Evolutionary conservation across 2,329 filamentous ascomycete species (phyloP).

Genomic region (Fusarium nodosum): DNA sequence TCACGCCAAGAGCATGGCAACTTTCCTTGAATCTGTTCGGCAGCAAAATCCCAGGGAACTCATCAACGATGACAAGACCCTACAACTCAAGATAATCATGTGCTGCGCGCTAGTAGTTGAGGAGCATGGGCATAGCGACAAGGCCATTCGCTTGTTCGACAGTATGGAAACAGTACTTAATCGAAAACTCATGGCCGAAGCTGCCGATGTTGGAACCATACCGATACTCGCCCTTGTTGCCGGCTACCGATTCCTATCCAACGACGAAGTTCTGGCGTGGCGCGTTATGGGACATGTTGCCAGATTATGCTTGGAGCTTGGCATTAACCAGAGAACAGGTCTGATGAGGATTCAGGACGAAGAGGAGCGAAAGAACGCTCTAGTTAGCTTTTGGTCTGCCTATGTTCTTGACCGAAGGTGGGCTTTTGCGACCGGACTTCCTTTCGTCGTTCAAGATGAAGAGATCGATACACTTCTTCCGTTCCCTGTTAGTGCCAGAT

Average conservation of each 20-base stretch:
- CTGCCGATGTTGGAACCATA: conserved; percentile 62
- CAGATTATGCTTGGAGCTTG: conserved; percentile 83
- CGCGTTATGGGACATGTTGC: conserved; percentile 86
- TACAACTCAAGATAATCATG: conserved; percentile 85
- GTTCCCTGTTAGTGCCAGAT: conserved; percentile 73
- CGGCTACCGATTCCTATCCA: conserved; percentile 84
- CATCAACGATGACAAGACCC: conserved; percentile 68
- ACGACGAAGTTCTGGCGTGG: conserved; percentile 89
- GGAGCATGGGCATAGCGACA: conserved; percentile 81
- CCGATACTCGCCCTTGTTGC: conserved; percentile 67
- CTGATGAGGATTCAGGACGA: conserved; percentile 77
- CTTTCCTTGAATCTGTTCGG: conserved; percentile 74
- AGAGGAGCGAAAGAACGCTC: conserved; percentile 74
- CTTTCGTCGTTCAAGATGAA: conserved; percentile 85
- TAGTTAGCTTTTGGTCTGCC: conserved; percentile 86
- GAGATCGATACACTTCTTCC: conserved; percentile 86
- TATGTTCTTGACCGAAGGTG: conserved; percentile 88
- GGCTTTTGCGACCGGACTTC: conserved; percentile 91
- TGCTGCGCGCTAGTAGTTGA: conserved; percentile 84
- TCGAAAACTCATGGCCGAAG: conserved; percentile 70
- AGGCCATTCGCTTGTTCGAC: conserved; percentile 79
- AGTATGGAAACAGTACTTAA: conserved; percentile 81
- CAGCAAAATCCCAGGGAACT: conserved; percentile 53
- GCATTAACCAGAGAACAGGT: conserved; percentile 83
- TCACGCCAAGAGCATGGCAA: conserved; percentile 77